Evolutionary conservation across 2,329 filamentous ascomycete species (phyloP), one percentile per base, ranked within the genome.

Genomic region (Colletotrichum euphorbiae): DNA sequence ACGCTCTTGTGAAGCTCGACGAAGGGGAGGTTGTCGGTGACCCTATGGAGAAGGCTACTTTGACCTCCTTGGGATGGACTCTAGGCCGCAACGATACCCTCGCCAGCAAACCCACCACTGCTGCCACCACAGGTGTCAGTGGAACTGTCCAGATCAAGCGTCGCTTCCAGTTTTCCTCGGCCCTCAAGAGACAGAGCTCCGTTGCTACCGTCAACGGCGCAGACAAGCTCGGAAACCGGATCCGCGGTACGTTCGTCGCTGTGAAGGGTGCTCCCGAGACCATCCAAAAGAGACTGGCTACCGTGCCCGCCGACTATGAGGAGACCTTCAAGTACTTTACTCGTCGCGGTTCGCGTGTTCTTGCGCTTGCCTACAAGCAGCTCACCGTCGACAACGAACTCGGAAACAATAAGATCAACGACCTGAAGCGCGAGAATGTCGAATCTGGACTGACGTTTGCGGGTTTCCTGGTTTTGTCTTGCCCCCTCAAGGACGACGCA

Each of bases 291-390:
- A 98, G 98, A 92, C 86, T 99, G 70, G 86, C 93, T 40, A 86
- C 91, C 38, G 88, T 93, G 9, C 96, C 96, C 7, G 85, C 89
- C 1, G 89, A 97, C 77, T 99, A 99, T 75, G 96, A 99, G 78
- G 96, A 98, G 81, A 99, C 96, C 0, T 99, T 90, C 87, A 99
- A 98, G 80, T 93, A 97, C 82, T 99, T 98, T 76, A 98, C 95
- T 62, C 90, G 96, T 71, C 97, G 97, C 74, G 96, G 96, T 73
- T 97, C 94, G 48, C 92, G 96, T 83, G 96, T 99, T 13, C 87
- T 99, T 42, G 93, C 95, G 54, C 87, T 99, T 46, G 96, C 92
- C 42, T 98, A 97, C 84, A 98, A 98, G 83, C 94, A 94, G 77
- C 86, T 99, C 13, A 91, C 93, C 2, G 83, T 86, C 3, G 93